Percentiles rank a stretch among this genome's conserved stretches.
phyloP scores from a whole-genome alignment of 208 protist genomes.

The Angomonas deanei region DNA sequence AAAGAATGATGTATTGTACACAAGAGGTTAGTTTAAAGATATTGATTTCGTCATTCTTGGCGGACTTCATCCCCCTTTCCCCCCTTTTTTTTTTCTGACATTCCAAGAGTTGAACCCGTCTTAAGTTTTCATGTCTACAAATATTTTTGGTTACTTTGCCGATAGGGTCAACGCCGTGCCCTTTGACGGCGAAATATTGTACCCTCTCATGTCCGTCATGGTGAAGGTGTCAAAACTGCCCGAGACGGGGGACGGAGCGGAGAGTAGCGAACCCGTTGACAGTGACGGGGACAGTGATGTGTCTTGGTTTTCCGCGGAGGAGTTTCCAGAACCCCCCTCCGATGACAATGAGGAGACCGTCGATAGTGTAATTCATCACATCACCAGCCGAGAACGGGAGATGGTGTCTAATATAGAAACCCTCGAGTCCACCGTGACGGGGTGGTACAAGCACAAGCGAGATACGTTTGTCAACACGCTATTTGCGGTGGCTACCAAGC shows the following conservation, averaged over 20 bases:
- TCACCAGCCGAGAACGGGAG: too few relatives aligned
- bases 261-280: too few relatives aligned
- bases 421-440: background rate
- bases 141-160: background rate
- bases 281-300: background rate
- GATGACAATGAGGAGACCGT: background rate
- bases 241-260: too few relatives aligned
- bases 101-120: too few relatives aligned
- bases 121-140: background rate
- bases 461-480: background rate
- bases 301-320: background rate
- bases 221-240: background rate
- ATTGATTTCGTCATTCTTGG: background rate
- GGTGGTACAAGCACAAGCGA: background rate
- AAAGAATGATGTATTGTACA: background rate
- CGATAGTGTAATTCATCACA: too few relatives aligned
- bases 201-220: background rate
- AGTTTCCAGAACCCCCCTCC: background rate
- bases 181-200: background rate
- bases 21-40: background rate
- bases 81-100: too few relatives aligned
- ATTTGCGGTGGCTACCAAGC: background rate
- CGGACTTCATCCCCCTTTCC: too few relatives aligned
- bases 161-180: background rate
- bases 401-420: background rate